Evolutionary conservation across 1,284 basidiomycete genomes (phyloP), one percentile per base, ranked within the genome.

Genomic region (Kwoniella shivajii): DNA sequence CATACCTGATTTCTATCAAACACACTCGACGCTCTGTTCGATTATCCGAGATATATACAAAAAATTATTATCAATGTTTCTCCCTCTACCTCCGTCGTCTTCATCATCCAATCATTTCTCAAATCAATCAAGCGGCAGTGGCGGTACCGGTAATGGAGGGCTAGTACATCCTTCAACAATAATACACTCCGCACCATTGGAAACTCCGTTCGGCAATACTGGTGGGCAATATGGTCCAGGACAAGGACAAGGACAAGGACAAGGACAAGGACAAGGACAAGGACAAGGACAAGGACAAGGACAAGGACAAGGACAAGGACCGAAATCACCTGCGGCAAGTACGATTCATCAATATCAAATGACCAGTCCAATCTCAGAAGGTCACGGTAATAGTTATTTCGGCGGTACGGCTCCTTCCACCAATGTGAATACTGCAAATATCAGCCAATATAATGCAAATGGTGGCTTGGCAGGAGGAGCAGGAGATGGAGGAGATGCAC

Each of bases 1-100:
- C 65, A 69, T 78, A 10, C 76, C 80, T 22, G 80, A 81, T 78
- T 71, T 78, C 76, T 69, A 80, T 64, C 78, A 81, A 67, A 74
- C 77, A 20, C 74, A 81, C 54, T 74, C 77, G 26, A 76, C 80
- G 10, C 66, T 78, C 16, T 81, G 80, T 64, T 78, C 79, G 31
- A 76, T 80, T 54, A 71, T 82, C 46, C 72, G 77, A 16, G 78
- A 80, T 49, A 64, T 80, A 4, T 82, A 82, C 71, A 71, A 71
- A 43, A 80, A 80, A 59, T 68, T 82, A 27, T 61, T 73, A 29
- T 56, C 63, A 26, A 54, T 54, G 46, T 57, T 50, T 48, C 44
- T 41, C 43, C 37, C 56, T 27, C 47, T 47, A 36, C 34, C 41
- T 36, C 39, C 51, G 26, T 27, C 44, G n/a, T 29, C 48, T 33